A percentile compares a stretch with the other conserved stretches of the same genome.
phyloP scores from a whole-genome alignment of 169 alveolate species.

The Ichthyophthirius multifiliis region DNA sequence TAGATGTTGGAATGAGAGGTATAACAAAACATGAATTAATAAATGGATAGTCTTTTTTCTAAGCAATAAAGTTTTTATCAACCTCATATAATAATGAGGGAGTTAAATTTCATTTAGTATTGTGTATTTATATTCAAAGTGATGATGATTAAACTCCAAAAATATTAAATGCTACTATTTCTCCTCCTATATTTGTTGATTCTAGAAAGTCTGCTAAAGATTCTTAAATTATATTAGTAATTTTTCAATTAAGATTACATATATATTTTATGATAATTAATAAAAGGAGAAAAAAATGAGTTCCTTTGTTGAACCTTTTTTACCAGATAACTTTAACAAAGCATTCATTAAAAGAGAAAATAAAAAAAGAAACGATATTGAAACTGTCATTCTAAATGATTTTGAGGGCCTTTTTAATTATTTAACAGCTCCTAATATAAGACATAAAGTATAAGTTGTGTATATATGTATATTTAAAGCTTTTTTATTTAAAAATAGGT shows the following conservation, averaged over 20 bases:
- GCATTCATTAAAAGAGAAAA: constrained; percentile 41
- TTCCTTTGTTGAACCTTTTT: constrained; percentile 37
- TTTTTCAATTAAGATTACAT: background rate
- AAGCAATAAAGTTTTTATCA: constrained; percentile 37
- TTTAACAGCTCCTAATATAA: constrained; percentile 41
- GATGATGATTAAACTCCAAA: constrained; percentile 16
- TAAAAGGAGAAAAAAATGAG: constrained; percentile 18
- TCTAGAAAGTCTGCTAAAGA: constrained; percentile 39
- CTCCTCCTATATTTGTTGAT: constrained; percentile 46
- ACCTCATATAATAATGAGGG: constrained; percentile 47
- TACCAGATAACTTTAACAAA: constrained; percentile 29
- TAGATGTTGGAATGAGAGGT: constrained; percentile 47
- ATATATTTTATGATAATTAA: background rate
- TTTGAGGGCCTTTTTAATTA: constrained; percentile 36
- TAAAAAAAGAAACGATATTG: constrained; percentile 37
- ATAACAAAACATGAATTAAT: constrained; percentile 37
- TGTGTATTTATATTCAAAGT: constrained; percentile 32
- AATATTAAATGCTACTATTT: constrained; percentile 38
- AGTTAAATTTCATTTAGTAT: constrained; percentile 36
- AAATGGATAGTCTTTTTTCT: constrained; percentile 31
- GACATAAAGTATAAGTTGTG: constrained; percentile 29
- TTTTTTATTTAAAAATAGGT: background rate
- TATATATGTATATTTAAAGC: too few species aligned
- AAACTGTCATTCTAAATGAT: constrained; percentile 27
- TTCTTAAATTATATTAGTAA: constrained; percentile 13